Evolutionary conservation across 2,329 filamentous ascomycete species (phyloP).

Genomic region (Phialophora macrospora): DNA sequence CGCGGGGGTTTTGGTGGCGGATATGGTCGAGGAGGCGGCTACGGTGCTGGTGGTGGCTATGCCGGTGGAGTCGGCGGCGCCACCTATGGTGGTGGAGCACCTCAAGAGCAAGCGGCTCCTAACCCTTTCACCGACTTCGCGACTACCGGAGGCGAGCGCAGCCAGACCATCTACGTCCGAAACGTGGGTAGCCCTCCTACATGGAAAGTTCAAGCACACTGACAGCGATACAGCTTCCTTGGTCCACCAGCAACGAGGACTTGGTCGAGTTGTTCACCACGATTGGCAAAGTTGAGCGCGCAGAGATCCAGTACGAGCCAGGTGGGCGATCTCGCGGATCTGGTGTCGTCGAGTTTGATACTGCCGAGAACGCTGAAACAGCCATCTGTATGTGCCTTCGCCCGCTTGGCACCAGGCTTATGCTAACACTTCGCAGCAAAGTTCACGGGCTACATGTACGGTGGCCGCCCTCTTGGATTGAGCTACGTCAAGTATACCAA

Average conservation of each 20-base stretch:
- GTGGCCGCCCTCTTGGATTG: slow-evolving; percentile 88
- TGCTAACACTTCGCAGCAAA: slow-evolving; percentile 63
- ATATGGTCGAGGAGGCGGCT: slow-evolving; percentile 43
- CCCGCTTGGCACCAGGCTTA: background rate
- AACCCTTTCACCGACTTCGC: slow-evolving; percentile 96
- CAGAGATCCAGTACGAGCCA: slow-evolving; percentile 98
- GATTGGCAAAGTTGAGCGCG: slow-evolving; percentile 95
- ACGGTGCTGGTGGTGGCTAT: slow-evolving; percentile 37
- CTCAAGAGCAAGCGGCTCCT: slow-evolving; percentile 55
- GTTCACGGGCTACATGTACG: slow-evolving; percentile 97
- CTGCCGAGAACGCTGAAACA: slow-evolving; percentile 81
- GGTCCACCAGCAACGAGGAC: slow-evolving; percentile 99
- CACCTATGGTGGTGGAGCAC: slow-evolving; percentile 48
- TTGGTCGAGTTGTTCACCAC: slow-evolving; percentile 95
- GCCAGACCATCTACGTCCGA: slow-evolving; percentile 88
- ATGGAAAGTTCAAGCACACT: slow-evolving; percentile 30
- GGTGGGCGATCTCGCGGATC: slow-evolving; percentile 94
- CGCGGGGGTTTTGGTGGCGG: slow-evolving; percentile 32
- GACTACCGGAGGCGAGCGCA: slow-evolving; percentile 81
- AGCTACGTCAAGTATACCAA: slow-evolving; percentile 93
- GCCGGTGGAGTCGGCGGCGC: slow-evolving; percentile 22
- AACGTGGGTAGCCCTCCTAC: slow-evolving; percentile 72
- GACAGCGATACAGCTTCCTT: slow-evolving; percentile 72
- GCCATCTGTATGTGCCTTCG: slow-evolving; percentile 66
- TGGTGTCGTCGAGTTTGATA: slow-evolving; percentile 94